These are phyloP conservation scores for Pichia sp. DNA, from an alignment of 1,139 yeast species.

Conservation along the genomic window DNA sequence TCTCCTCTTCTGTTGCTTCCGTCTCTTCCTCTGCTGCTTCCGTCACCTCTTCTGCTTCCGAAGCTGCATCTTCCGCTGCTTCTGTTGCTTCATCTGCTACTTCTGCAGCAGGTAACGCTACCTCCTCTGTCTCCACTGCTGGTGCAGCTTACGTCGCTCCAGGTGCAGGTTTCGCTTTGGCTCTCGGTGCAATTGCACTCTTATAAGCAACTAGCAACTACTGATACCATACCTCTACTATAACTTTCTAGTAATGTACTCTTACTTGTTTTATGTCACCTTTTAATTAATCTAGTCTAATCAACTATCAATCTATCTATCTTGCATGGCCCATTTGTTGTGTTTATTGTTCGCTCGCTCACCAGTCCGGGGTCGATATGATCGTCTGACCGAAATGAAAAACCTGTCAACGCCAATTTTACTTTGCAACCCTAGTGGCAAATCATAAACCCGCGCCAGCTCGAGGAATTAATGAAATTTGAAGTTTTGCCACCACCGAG, in stretches of 20 bases:
- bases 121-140: slow-evolving; percentile 11
- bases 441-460: too few relatives aligned
- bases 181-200: slow-evolving; percentile 18
- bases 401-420: too few relatives aligned
- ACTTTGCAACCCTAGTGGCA: too few relatives aligned
- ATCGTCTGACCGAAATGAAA: too few relatives aligned
- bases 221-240: too few relatives aligned
- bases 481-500: too few relatives aligned
- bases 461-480: too few relatives aligned
- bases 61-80: slow-evolving; percentile 15
- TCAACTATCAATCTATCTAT: not conserved
- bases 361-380: too few relatives aligned
- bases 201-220: too few relatives aligned
- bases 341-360: too few relatives aligned
- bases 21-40: slow-evolving; percentile 9
- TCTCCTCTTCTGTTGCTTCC: slow-evolving; percentile 17
- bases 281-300: not conserved
- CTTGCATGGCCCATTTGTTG: not conserved
- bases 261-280: not conserved
- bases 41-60: slow-evolving; percentile 7
- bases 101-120: slow-evolving; percentile 3
- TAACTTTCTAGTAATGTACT: not conserved
- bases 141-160: slow-evolving; percentile 17
- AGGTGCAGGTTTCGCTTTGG: slow-evolving; percentile 16
- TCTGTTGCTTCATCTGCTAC: slow-evolving; percentile 17